Evolutionary conservation across 1,284 basidiomycete genomes (phyloP).

Genomic region (Neolentinus lepideus): DNA sequence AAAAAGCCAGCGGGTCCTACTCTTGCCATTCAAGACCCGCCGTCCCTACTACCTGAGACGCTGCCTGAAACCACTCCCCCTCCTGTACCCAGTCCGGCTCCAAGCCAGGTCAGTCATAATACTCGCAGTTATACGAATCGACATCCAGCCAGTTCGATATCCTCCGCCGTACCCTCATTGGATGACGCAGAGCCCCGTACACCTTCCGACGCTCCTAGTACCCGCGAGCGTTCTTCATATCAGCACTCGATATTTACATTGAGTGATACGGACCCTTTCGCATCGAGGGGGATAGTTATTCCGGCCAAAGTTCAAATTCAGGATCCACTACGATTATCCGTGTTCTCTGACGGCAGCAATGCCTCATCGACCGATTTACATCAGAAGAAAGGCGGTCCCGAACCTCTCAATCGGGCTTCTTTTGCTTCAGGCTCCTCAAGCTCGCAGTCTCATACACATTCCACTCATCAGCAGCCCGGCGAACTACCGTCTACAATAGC

Average conservation of each 20-base stretch:
- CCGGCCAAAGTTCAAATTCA: constrained; percentile 21
- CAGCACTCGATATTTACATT: constrained; percentile 53
- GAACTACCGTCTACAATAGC: not conserved
- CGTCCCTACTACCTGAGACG: constrained; percentile 11
- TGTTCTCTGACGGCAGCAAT: constrained; percentile 32
- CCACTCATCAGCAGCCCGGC: not conserved
- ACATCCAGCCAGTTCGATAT: constrained; percentile 42
- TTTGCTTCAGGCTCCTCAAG: constrained; percentile 52
- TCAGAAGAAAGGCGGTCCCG: constrained; percentile 25
- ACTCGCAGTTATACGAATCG: constrained; percentile 25
- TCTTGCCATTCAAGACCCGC: constrained; percentile 45
- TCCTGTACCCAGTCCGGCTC: constrained; percentile 16
- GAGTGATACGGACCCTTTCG: constrained; percentile 58
- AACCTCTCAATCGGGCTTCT: constrained; percentile 36
- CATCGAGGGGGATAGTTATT: constrained; percentile 37
- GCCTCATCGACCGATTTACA: constrained; percentile 38
- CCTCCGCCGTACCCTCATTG: constrained; percentile 40
- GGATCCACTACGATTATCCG: constrained; percentile 39
- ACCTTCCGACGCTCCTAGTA: constrained; percentile 36
- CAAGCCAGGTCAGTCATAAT: constrained; percentile 9
- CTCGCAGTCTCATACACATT: constrained; percentile 24
- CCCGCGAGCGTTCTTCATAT: constrained; percentile 24
- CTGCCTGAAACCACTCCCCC: constrained; percentile 16
- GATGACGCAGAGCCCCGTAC: constrained; percentile 46
- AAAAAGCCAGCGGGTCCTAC: constrained; percentile 40